Evolutionary conservation across 2,329 filamentous ascomycete genomes (phyloP), one percentile per base, ranked within the genome.

Genomic region (Pseudocercospora vitis): DNA sequence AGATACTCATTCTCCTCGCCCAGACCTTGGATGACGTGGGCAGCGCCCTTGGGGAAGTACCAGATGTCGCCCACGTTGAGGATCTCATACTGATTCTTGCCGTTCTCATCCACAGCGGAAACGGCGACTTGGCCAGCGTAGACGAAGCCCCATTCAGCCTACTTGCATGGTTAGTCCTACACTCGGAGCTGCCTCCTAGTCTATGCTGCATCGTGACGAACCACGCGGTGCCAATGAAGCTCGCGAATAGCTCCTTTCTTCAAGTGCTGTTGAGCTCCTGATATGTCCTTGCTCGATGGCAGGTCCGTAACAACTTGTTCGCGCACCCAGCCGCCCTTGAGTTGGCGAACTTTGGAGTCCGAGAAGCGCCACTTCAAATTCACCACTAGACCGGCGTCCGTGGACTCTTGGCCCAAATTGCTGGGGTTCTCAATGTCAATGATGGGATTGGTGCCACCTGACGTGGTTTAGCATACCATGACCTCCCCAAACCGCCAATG

Each of bases 301-400:
- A 88, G 69, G 65, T 88, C 85, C 12, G 81, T 80, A 44, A 86
- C 77, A 50, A 86, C 81, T 63, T 87, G 83, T 68, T 86, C 80
- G 19, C 84, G 76, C 1, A 82, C 79, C 84, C 84, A 88, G 2
- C 85, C 85, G 1, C 84, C 85, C 21, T 78, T 78, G 48, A 84
- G 74, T 28, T 87, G 74, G 19, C 77, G 77, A 1, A 81, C 84
- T 70, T 82, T 84, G 19, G 83, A 86, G 67, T 86, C 81, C 0
- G 83, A 86, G 70, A 88, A 87, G 49, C 81, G 81, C 85, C 60
- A 63, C 28, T 87, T 87, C 60, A 87, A 73, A 64, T 87, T 88
- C 0, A 81, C 81, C 0, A 88, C 84, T 8, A 78, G 71, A 12
- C 85, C 85, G 44, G 75, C 77, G 64, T 88, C 85, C 1, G 84